These are phyloP conservation scores for Leucocoprinus leucothites DNA, from an alignment of 768 basidiomycete species.

Conservation along the genomic window DNA sequence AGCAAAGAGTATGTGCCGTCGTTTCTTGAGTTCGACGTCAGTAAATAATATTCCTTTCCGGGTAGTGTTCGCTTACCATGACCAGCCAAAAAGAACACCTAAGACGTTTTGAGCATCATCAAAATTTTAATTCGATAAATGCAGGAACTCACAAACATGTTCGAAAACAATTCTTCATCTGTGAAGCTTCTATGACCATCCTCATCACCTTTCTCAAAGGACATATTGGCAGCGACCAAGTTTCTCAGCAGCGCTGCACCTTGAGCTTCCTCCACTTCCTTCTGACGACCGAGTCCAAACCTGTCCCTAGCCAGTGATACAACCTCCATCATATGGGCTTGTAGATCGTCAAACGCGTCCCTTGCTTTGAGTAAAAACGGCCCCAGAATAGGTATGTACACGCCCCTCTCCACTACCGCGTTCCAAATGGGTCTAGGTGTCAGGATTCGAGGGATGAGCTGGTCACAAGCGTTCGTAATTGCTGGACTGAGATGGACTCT, in stretches of 20 bases:
- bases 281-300: constrained; percentile 14
- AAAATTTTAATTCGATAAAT: not conserved
- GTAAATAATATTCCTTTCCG: not conserved
- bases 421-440: constrained; percentile 31
- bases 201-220: constrained; percentile 22
- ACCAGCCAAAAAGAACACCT: constrained; percentile 49
- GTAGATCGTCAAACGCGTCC: constrained; percentile 33
- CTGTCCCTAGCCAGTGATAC: constrained; percentile 34
- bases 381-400: constrained; percentile 34
- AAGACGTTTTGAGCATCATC: not conserved
- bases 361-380: constrained; percentile 24
- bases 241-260: constrained; percentile 40
- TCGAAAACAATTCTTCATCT: constrained; percentile 44
- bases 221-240: constrained; percentile 46
- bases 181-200: constrained; percentile 27
- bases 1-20: constrained; percentile 41
- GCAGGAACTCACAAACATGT: constrained; percentile 39
- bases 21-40: constrained; percentile 33
- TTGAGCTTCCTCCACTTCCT: constrained; percentile 1
- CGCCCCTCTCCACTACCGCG: constrained; percentile 20
- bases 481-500: constrained; percentile 33
- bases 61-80: constrained; percentile 30
- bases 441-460: constrained; percentile 26
- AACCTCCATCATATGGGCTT: constrained; percentile 37
- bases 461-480: constrained; percentile 24